Percentiles rank a stretch among this genome's conserved stretches.
phyloP scores from a whole-genome alignment of 192 early-diverging fungal genomes.

The Linnemannia exigua region DNA sequence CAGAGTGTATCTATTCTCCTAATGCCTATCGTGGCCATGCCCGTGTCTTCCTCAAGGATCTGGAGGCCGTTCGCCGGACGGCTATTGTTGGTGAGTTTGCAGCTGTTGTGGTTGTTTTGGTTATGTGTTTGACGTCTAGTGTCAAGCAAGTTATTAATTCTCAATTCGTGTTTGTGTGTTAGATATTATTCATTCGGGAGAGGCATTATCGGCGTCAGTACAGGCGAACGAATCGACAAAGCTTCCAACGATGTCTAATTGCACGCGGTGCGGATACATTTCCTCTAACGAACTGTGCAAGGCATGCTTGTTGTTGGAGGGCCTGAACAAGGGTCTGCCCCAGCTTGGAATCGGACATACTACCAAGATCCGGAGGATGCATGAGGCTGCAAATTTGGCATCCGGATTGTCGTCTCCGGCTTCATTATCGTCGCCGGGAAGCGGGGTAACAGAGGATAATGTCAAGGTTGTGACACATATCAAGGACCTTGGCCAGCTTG shows the following conservation, averaged over 20 bases:
- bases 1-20: constrained; percentile 98
- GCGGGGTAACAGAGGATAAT: not conserved
- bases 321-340: constrained; percentile 90
- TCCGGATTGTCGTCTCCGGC: constrained; percentile 14
- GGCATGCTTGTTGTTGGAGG: constrained; percentile 94
- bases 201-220: constrained; percentile 74
- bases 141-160: not conserved
- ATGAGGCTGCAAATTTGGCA: constrained; percentile 20
- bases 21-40: constrained; percentile 98
- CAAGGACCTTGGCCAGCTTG: constrained; percentile 35
- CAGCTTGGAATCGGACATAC: constrained; percentile 73
- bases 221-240: constrained; percentile 74
- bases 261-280: constrained; percentile 96
- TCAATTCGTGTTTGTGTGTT: not conserved
- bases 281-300: constrained; percentile 93
- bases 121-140: not conserved
- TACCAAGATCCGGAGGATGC: constrained; percentile 55
- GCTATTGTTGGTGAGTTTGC: constrained; percentile 82
- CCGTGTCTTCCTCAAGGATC: constrained; percentile 93
- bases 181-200: constrained; percentile 97
- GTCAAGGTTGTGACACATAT: constrained; percentile 46
- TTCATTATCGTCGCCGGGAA: constrained; percentile 2
- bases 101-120: not conserved
- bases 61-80: constrained; percentile 90
- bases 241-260: constrained; percentile 73